phyloP scores from a whole-genome alignment of 768 basidiomycete genomes.

The Boletellus sp. region DNA sequence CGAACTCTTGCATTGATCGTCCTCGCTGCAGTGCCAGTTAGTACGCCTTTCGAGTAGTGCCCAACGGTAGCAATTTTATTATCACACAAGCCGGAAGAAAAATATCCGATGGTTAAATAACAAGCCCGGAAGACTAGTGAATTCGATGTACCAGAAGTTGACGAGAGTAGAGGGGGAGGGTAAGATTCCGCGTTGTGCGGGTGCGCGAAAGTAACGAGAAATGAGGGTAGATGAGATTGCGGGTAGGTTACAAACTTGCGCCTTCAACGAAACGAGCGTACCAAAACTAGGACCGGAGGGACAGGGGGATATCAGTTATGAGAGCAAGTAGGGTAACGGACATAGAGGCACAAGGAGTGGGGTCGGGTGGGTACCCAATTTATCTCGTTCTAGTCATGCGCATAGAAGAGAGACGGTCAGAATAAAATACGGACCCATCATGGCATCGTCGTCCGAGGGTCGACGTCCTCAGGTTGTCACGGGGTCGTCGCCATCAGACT shows the following conservation, averaged over 20 bases:
- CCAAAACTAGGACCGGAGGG: constrained; percentile 16
- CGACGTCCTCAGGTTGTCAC: constrained; percentile 15
- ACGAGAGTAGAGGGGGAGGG: constrained; percentile 9
- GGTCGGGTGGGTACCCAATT: constrained; percentile 22
- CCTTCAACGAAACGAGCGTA: constrained; percentile 27
- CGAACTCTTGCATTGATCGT: neutral
- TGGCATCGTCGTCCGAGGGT: constrained; percentile 6
- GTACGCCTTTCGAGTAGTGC: neutral
- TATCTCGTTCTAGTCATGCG: constrained; percentile 25
- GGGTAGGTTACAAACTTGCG: constrained; percentile 32
- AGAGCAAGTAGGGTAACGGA: constrained; percentile 28
- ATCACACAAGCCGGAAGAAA: constrained; percentile 38
- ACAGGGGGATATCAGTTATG: constrained; percentile 29
- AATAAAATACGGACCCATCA: constrained; percentile 16
- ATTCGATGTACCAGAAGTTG: constrained; percentile 17
- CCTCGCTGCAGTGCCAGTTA: neutral
- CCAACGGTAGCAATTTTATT: constrained; percentile 34
- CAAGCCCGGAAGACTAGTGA: constrained; percentile 20
- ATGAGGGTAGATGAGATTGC: constrained; percentile 32
- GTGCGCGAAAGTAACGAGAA: constrained; percentile 22
- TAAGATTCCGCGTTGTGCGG: constrained; percentile 9
- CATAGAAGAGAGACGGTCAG: constrained; percentile 20
- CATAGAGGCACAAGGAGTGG: constrained; percentile 23
- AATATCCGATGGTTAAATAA: constrained; percentile 37
- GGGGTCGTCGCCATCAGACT: constrained; percentile 35